Base-by-base conservation (phyloP, 768 basidiomycete species). In the Leucogyrophana mollusca region DNA sequence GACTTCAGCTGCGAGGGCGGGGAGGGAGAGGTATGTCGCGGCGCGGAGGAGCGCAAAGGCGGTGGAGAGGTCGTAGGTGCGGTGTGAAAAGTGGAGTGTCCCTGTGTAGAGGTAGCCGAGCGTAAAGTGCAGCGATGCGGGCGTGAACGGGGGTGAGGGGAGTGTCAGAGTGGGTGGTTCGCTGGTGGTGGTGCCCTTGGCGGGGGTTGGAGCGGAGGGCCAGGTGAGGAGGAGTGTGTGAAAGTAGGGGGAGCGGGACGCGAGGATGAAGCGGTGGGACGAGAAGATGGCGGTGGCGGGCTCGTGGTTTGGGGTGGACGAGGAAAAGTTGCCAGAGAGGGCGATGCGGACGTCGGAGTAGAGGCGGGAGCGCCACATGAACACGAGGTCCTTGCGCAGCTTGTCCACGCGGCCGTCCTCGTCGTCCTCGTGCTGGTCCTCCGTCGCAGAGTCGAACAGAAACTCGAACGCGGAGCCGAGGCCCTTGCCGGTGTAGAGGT, bases 31-130 rank as follows among this genome's bases (percentile, higher is more conserved):
- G 65, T 94, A 97, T 9, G 75, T 71, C 1, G 94, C 83, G 1
- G 90, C 82, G 32, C 85, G 83, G 63, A 93, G 81, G 57, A 98
- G 91, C 51, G 88, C 80, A 62, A 98, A 92, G 0, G 90, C 88
- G 13, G 94, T 97, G 35, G 84, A 77, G 55, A 98, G 83, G 69
- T 98, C 95, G 67, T 92, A 96, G 1, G 90, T 84, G 11, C 95
- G 77, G 56, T 97, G 89, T 3, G 90, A 93, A 64, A 98, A 96
- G 22, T 86, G 74, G 36, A 98, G 85, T 4, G 93, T 95, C 34
- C 95, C 96, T 4, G 93, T 90, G 60, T 98, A 98, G 37, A 98
- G 82, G 68, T 87, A 97, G 3, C 93, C 93, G 38, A 97, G 79
- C 32, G 91, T 91, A 63, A 97, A 97, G 61, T 95, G 91, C 4